phyloP scores from a whole-genome alignment of 352 stramenopile species.

The Lagenidium giganteum region DNA sequence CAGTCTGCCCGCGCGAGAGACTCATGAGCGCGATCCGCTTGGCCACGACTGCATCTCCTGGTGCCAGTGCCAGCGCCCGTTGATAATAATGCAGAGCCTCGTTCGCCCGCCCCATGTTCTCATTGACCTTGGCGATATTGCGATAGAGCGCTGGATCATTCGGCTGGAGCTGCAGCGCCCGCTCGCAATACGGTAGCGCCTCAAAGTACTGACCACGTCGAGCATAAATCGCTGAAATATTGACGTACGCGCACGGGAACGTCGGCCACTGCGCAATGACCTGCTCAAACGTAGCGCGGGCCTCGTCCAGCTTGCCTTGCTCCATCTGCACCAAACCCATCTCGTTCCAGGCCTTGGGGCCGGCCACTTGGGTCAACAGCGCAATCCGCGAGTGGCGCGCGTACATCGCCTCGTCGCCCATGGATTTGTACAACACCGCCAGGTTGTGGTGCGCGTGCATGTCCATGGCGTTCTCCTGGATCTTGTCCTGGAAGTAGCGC shows the following conservation, averaged over 20 bases:
- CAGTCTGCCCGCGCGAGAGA: slow-evolving; percentile 24
- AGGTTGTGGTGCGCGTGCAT: slow-evolving; percentile 49
- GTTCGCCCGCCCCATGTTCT: slow-evolving; percentile 36
- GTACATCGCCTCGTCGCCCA: slow-evolving; percentile 34
- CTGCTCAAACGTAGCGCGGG: slow-evolving; percentile 31
- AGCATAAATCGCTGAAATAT: slow-evolving; percentile 43
- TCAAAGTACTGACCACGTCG: slow-evolving; percentile 35
- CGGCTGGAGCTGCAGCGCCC: slow-evolving; percentile 33
- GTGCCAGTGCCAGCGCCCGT: slow-evolving; percentile 23
- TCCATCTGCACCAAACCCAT: slow-evolving; percentile 45
- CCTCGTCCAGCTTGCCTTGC: slow-evolving; percentile 31
- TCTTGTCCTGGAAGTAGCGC: slow-evolving; percentile 53
- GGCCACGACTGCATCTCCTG: slow-evolving; percentile 30
- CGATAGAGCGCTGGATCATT: slow-evolving; percentile 43
- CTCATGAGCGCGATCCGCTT: slow-evolving; percentile 40
- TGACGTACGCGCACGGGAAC: slow-evolving; percentile 48
- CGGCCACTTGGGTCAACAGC: slow-evolving; percentile 45
- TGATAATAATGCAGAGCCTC: slow-evolving; percentile 48
- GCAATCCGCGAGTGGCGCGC: slow-evolving; percentile 49
- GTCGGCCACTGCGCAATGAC: slow-evolving; percentile 38
- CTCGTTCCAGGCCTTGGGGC: slow-evolving; percentile 57
- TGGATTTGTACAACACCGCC: slow-evolving; percentile 44
- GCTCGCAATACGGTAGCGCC: slow-evolving; percentile 27
- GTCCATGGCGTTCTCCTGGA: slow-evolving; percentile 50
- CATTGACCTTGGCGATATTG: slow-evolving; percentile 51